Conservation (phyloP, 2,329 filamentous ascomycete genomes). For the Xylaria sp. region DNA sequence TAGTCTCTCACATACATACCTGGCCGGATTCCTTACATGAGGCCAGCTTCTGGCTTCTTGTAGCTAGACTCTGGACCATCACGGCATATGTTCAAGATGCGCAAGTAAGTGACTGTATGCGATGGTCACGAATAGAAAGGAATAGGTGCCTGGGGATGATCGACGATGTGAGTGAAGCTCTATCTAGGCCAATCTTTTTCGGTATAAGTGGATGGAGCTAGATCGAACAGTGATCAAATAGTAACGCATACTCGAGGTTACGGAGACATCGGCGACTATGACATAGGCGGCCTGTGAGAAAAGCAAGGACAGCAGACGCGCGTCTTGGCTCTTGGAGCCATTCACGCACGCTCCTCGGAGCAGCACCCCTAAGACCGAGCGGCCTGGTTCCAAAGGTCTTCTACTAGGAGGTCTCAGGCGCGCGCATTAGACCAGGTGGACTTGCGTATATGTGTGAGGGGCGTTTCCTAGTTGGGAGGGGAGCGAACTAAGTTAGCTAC, state of each 20-base stretch:
- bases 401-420: background rate
- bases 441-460: background rate
- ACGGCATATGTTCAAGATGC: too few relatives aligned
- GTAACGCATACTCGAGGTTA: background rate
- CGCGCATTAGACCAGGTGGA: background rate
- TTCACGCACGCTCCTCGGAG: background rate
- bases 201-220: background rate
- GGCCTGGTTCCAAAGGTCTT: background rate
- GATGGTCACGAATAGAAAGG: background rate
- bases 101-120: background rate
- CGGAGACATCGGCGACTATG: background rate
- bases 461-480: background rate
- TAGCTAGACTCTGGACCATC: background rate
- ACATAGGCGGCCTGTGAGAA: background rate
- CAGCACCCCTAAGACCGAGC: background rate
- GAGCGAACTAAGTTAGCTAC: background rate
- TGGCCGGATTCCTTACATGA: too few relatives aligned
- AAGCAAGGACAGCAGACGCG: background rate
- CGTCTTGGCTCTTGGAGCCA: background rate
- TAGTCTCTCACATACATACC: background rate
- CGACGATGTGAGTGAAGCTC: background rate
- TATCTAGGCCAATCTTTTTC: background rate
- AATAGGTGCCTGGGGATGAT: background rate
- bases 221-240: background rate
- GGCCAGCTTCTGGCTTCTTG: background rate